phyloP scores from a whole-genome alignment of 805 yeast genomes.

The Jamesozyma rosinii region DNA sequence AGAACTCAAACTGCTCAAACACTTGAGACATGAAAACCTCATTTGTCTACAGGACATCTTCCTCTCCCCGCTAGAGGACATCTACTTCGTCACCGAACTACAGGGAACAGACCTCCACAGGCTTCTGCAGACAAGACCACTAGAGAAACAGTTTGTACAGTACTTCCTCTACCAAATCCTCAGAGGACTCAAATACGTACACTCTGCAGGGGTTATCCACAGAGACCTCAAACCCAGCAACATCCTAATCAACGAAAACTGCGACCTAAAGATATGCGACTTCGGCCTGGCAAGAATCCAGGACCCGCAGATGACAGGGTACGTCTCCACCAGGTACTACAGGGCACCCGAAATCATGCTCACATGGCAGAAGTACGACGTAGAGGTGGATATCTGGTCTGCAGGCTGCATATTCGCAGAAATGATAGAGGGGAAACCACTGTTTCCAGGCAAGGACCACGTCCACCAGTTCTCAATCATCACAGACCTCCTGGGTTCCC shows the following conservation, averaged over 20 bases:
- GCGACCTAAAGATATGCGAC: slow-evolving; percentile 86
- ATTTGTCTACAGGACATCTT: slow-evolving; percentile 90
- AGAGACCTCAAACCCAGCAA: slow-evolving; percentile 82
- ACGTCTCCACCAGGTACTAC: slow-evolving; percentile 90
- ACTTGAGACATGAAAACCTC: slow-evolving; percentile 86
- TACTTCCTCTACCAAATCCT: slow-evolving; percentile 91
- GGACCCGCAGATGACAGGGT: slow-evolving; percentile 98
- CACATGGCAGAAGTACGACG: slow-evolving; percentile 96
- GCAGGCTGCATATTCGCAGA: slow-evolving; percentile 97
- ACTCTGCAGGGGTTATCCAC: slow-evolving; percentile 86
- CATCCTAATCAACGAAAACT: slow-evolving; percentile 77
- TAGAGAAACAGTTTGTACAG: slow-evolving; percentile 93
- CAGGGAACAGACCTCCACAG: slow-evolving; percentile 96
- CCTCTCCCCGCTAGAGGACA: slow-evolving; percentile 89
- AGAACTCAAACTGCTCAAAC: slow-evolving; percentile 87
- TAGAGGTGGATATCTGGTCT: slow-evolving; percentile 96
- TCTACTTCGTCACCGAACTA: slow-evolving; percentile 89
- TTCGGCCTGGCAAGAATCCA: slow-evolving; percentile 94
- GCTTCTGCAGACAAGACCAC: slow-evolving; percentile 80
- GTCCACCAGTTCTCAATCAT: slow-evolving; percentile 96
- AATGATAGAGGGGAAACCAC: slow-evolving; percentile 93
- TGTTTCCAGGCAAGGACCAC: slow-evolving; percentile 97
- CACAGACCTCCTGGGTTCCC: slow-evolving; percentile 91
- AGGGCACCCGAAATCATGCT: slow-evolving; percentile 98
- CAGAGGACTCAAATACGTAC: slow-evolving; percentile 82